phyloP scores from a whole-genome alignment of 2,329 filamentous ascomycete genomes.

The Venturia nashicola region DNA sequence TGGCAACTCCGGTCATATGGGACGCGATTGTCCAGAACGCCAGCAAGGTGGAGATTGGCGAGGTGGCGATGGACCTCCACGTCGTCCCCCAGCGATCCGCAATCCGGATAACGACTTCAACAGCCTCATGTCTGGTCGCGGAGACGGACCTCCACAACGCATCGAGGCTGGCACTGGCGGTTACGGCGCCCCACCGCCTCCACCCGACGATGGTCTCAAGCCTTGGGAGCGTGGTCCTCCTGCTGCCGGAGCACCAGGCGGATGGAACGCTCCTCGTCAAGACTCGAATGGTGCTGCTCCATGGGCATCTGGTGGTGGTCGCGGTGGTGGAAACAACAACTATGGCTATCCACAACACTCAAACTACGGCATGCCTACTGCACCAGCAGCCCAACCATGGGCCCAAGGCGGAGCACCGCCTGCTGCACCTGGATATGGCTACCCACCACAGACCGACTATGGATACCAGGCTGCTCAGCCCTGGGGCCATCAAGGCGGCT shows the following conservation, averaged over 20 bases:
- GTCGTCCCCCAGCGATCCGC: slow-evolving; percentile 46
- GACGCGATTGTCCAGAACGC: slow-evolving; percentile 89
- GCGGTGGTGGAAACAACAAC: slow-evolving; percentile 19
- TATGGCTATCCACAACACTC: not conserved
- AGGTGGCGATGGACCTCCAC: slow-evolving; percentile 43
- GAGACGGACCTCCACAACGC: slow-evolving; percentile 60
- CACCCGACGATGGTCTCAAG: slow-evolving; percentile 45
- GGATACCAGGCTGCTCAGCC: slow-evolving; percentile 9
- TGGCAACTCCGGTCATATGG: slow-evolving; percentile 97
- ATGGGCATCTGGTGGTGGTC: slow-evolving; percentile 32
- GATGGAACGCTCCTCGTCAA: slow-evolving; percentile 50
- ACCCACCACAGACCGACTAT: not conserved
- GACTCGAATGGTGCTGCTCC: slow-evolving; percentile 37
- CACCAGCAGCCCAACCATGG: slow-evolving; percentile 13
- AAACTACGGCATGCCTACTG: not conserved
- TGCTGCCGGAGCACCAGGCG: slow-evolving; percentile 71
- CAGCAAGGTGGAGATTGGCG: slow-evolving; percentile 87
- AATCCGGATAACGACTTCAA: slow-evolving; percentile 90
- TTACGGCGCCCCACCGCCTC: slow-evolving; percentile 33
- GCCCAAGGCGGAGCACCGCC: slow-evolving; percentile 20
- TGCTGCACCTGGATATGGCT: slow-evolving; percentile 12
- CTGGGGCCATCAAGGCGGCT: slow-evolving; percentile 9
- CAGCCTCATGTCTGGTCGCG: slow-evolving; percentile 97
- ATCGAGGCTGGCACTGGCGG: slow-evolving; percentile 74
- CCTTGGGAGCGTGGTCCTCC: slow-evolving; percentile 85